phyloP scores from a whole-genome alignment of 805 yeast genomes.

The Candida vartiovaarae region DNA sequence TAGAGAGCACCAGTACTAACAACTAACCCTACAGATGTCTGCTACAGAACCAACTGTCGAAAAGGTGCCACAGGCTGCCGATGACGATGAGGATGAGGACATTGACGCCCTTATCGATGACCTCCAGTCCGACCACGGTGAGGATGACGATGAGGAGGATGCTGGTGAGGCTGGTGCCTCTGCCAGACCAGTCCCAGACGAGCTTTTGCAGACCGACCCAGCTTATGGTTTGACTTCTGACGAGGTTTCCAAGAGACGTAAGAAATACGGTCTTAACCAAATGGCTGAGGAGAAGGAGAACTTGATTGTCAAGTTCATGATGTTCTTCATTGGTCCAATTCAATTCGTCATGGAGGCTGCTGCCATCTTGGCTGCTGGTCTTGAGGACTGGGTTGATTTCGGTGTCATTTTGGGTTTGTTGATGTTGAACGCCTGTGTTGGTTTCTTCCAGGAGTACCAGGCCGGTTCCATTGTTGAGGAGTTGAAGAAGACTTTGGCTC shows the following conservation, averaged over 20 bases:
- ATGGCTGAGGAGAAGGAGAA: slow-evolving; percentile 87
- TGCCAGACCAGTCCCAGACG: slow-evolving; percentile 80
- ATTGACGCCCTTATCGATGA: slow-evolving; percentile 71
- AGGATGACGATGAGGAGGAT: slow-evolving; percentile 42
- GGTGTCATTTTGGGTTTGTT: slow-evolving; percentile 92
- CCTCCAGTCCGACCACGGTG: slow-evolving; percentile 60
- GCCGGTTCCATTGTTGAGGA: slow-evolving; percentile 98
- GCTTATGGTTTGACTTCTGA: slow-evolving; percentile 67
- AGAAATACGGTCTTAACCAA: slow-evolving; percentile 85
- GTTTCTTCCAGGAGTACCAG: slow-evolving; percentile 95
- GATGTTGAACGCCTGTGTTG: slow-evolving; percentile 83
- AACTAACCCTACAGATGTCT: slow-evolving; percentile 16
- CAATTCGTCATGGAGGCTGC: slow-evolving; percentile 98
- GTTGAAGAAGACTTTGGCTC: slow-evolving; percentile 90
- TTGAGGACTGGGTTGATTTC: slow-evolving; percentile 97
- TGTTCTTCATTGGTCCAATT: slow-evolving; percentile 92
- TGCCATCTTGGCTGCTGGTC: slow-evolving; percentile 91
- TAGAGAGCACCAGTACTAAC: slow-evolving; percentile 5
- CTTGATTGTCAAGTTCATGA: slow-evolving; percentile 67
- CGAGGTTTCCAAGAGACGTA: slow-evolving; percentile 76
- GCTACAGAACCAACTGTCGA: slow-evolving; percentile 45
- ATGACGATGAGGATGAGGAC: slow-evolving; percentile 57
- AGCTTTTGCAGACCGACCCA: slow-evolving; percentile 76
- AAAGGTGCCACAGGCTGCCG: slow-evolving; percentile 44
- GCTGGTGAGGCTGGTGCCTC: slow-evolving; percentile 43